Conservation (phyloP, 148 eudicot genomes). For the Arbutus unedo region DNA sequence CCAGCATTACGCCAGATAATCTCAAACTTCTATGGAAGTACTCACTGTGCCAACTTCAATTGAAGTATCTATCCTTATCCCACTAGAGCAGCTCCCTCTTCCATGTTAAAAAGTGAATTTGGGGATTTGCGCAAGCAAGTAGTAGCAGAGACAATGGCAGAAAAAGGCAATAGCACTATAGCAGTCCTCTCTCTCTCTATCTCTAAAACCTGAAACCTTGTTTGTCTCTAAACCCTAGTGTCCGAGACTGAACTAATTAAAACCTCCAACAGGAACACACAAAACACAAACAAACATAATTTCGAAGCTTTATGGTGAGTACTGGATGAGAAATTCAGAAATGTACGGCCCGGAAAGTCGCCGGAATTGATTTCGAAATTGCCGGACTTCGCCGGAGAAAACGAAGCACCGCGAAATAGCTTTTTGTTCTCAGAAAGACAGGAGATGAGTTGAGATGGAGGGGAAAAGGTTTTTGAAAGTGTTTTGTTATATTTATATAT, state of each 20-base stretch:
- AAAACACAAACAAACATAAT: neutral
- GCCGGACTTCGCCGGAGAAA: slow-evolving; percentile 1
- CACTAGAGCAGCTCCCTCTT: neutral
- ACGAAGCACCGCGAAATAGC: neutral
- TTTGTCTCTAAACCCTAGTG: neutral
- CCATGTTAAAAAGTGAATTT: too few species aligned
- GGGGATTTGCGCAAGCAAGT: too few species aligned
- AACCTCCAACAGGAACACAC: neutral
- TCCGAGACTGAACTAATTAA: neutral
- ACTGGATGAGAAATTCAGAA: neutral
- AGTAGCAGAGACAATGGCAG: neutral
- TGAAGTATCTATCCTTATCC: neutral
- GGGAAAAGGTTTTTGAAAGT: slow-evolving; percentile 27
- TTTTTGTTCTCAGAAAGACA: neutral
- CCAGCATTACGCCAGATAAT: slow-evolving; percentile 11
- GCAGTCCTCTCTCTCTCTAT: neutral
- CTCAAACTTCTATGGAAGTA: neutral
- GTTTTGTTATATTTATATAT: neutral
- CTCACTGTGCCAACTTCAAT: neutral
- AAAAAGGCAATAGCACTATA: neutral
- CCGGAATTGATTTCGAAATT: neutral
- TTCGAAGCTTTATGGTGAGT: neutral
- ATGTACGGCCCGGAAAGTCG: neutral
- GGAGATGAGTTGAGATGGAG: slow-evolving; percentile 4
- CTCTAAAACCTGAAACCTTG: too few species aligned